phyloP scores from a whole-genome alignment of 768 basidiomycete genomes.

The Hirschioporus abietinus region DNA sequence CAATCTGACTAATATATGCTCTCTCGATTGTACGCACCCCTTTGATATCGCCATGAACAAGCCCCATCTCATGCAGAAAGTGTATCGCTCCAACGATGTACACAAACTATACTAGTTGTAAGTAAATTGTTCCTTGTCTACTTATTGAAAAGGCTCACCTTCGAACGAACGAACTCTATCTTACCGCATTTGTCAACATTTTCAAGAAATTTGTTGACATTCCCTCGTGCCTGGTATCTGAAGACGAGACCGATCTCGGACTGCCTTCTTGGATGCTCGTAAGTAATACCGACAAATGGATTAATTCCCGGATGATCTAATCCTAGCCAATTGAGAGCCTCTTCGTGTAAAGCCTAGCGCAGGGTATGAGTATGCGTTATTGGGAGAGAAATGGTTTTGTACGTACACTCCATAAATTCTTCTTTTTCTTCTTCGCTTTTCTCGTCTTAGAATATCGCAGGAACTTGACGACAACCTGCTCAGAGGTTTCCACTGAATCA shows the following conservation, averaged over 20 bases:
- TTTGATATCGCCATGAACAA: not conserved
- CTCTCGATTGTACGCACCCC: too few species aligned
- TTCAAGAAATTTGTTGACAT: not conserved
- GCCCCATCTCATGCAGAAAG: not conserved
- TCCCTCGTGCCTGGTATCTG: not conserved
- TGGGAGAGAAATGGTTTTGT: not conserved
- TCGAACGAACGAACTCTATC: not conserved
- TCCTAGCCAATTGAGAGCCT: not conserved
- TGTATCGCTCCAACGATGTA: not conserved
- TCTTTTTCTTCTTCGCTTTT: not conserved
- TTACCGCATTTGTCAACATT: not conserved
- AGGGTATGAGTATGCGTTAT: not conserved
- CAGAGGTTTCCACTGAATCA: not conserved
- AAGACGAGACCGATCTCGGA: not conserved
- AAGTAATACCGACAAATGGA: not conserved
- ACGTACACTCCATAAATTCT: not conserved
- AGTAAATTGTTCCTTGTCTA: not conserved
- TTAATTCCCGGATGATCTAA: not conserved
- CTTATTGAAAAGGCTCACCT: not conserved
- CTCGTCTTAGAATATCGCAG: not conserved
- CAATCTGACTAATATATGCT: too few species aligned
- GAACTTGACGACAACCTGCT: not conserved
- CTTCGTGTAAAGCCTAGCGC: not conserved
- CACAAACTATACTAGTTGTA: not conserved
- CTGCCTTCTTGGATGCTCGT: not conserved